These are phyloP conservation scores for Keithomyces neogunnii DNA, from an alignment of 2,329 filamentous ascomycete species.

Conservation along the genomic window DNA sequence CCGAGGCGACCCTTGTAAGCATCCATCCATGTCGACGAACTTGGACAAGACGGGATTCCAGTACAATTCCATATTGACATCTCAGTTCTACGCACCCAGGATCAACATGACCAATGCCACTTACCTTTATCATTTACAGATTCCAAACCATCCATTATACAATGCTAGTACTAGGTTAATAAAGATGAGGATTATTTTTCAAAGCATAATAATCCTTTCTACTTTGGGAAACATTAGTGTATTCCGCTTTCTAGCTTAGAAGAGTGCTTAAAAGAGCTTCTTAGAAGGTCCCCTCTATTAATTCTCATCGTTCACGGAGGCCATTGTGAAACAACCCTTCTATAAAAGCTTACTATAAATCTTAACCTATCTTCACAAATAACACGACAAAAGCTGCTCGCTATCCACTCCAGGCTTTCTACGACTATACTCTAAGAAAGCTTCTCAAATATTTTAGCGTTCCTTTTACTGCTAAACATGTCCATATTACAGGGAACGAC, in stretches of 20 bases:
- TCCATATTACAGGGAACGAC: conserved; percentile 4
- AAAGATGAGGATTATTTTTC: conserved; percentile 1
- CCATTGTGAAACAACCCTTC: not conserved
- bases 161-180: not conserved
- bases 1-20: conserved; percentile 4
- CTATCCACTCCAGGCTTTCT: conserved; percentile 4
- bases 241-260: not conserved
- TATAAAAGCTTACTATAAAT: conserved; percentile 3
- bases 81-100: conserved; percentile 6
- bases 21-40: conserved; percentile 6
- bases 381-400: conserved; percentile 4
- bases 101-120: conserved; percentile 5
- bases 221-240: not conserved
- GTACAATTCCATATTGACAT: conserved; percentile 8
- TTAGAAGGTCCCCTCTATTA: not conserved
- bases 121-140: not conserved
- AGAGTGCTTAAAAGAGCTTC: not conserved
- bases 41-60: conserved; percentile 3
- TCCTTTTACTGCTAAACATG: not conserved
- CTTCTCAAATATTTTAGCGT: conserved; percentile 2
- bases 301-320: conserved; percentile 5
- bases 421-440: conserved; percentile 1
- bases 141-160: not conserved
- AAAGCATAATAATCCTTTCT: not conserved
- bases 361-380: conserved; percentile 1